Base-by-base conservation (phyloP, 2,329 filamentous ascomycete species). In the Aotearoamyces nothofagi region DNA sequence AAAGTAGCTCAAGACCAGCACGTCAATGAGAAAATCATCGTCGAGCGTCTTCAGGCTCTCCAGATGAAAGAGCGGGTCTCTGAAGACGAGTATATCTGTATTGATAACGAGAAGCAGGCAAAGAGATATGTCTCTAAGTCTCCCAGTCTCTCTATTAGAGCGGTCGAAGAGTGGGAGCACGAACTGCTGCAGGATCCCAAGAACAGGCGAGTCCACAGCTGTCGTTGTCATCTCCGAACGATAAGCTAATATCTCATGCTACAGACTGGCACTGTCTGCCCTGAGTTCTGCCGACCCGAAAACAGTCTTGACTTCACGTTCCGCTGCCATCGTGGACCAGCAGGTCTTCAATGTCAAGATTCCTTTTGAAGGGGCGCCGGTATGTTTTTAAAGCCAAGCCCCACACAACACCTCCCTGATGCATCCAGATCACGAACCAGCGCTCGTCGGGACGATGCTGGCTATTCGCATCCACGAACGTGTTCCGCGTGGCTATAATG, bases 401-500 rank as follows among this genome's bases (percentile, higher is more conserved):
- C n/a, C n/a, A n/a, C n/a, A n/a, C n/a, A n/a, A n/a, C n/a, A n/a
- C n/a, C n/a, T n/a, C n/a, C n/a, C n/a, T n/a, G n/a, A n/a, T n/a
- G n/a, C n/a, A n/a, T n/a, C n/a, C n/a, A n/a, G 0, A 76, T 92
- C 37, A 92, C 84, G 0, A 86, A 92, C 51, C 83, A 93, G 56
- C 66, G 76, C 17, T 69, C 69, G 5, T 84, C 78, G 2, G 84
- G 83, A 5, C 66, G 84, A 38, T 93, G 84, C 61, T 93, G 84
- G 84, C 69, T 92, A 37, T 93, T 93, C 43, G 84, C 84, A 1
- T 72, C 79, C 4, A 90, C 81, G n/a, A 92, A 92, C 43, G 75
- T 92, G 32, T 90, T 92, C 56, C 77, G 84, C 15, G 67, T 92
- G n/a, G 78, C 82, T 1, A 61, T 92, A 26, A 87, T 90, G 77